A percentile compares a stretch with the other conserved stretches of the same genome.
Evolutionary conservation across 169 alveolate genomes (phyloP).

Genomic region (Eimeria sp.): DNA sequence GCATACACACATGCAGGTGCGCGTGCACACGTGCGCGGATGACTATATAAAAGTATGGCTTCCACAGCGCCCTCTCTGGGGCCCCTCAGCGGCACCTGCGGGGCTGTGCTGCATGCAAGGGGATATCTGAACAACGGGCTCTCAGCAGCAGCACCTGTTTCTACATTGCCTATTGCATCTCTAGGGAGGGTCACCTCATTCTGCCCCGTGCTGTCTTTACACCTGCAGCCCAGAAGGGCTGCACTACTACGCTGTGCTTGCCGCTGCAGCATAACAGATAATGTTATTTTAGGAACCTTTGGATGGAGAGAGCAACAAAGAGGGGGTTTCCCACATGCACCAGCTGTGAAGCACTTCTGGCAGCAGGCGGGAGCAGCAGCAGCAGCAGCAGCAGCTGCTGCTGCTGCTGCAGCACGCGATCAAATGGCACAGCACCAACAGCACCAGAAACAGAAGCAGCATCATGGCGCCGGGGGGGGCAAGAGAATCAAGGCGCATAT

Average conservation of each 20-base stretch:
- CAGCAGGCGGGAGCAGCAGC: slow-evolving; percentile 10
- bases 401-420: slow-evolving; percentile 10
- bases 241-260: neutral
- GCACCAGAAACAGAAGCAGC: slow-evolving; percentile 24
- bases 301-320: neutral
- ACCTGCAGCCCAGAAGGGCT: neutral
- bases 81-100: too few species aligned
- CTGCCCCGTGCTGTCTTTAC: neutral
- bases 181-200: neutral
- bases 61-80: neutral
- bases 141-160: neutral
- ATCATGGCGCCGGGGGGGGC: neutral
- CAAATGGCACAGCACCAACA: neutral
- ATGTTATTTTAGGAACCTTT: neutral
- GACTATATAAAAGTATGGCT: neutral
- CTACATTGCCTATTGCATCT: neutral
- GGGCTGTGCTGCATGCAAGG: neutral
- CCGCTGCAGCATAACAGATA: neutral
- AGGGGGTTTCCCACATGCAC: neutral
- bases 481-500: neutral
- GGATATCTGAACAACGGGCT: neutral
- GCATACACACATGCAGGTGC: neutral
- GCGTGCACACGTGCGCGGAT: neutral
- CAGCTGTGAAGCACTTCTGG: neutral
- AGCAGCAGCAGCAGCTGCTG: slow-evolving; percentile 7